A percentile compares a stretch with the other conserved stretches of the same genome.
Evolutionary conservation across 306 rosid species (phyloP).

Genomic region (Cicer bijugum): DNA sequence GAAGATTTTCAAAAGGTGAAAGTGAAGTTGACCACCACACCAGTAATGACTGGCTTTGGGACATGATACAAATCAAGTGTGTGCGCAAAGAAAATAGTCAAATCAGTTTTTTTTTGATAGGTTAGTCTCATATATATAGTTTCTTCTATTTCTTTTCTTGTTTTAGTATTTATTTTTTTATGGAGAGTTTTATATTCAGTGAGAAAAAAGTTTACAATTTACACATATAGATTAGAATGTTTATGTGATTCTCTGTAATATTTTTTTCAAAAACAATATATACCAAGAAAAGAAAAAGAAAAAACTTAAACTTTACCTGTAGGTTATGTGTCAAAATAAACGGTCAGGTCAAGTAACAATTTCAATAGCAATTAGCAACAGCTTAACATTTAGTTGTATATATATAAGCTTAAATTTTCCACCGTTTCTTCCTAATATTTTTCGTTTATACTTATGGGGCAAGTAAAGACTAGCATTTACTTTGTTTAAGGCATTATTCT

Average conservation of each 20-base stretch:
- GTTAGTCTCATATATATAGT: constrained; percentile 28
- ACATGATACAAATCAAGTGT: constrained; percentile 46
- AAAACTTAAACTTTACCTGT: too few relatives aligned
- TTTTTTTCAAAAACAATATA: too few relatives aligned
- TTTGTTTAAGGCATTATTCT: background rate
- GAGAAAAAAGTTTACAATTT: background rate
- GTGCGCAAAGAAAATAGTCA: constrained; percentile 19
- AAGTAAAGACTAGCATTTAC: constrained; percentile 34
- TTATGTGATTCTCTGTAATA: too few relatives aligned
- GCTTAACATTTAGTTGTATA: background rate
- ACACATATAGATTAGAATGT: too few relatives aligned
- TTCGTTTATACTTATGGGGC: background rate
- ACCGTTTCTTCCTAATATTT: constrained; percentile 3
- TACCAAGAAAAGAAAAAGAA: too few relatives aligned
- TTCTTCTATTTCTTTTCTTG: constrained; percentile 4
- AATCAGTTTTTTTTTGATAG: constrained; percentile 36
- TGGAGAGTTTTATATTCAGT: background rate
- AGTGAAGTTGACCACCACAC: too few relatives aligned
- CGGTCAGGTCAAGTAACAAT: too few relatives aligned
- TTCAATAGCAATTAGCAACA: background rate
- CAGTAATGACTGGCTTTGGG: background rate
- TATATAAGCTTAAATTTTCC: background rate
- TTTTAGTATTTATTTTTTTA: background rate
- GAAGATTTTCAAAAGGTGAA: too few relatives aligned
- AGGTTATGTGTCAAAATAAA: too few relatives aligned